Evolutionary conservation across 768 basidiomycete genomes (phyloP).

Genomic region (Podaxis mareebaensis): DNA sequence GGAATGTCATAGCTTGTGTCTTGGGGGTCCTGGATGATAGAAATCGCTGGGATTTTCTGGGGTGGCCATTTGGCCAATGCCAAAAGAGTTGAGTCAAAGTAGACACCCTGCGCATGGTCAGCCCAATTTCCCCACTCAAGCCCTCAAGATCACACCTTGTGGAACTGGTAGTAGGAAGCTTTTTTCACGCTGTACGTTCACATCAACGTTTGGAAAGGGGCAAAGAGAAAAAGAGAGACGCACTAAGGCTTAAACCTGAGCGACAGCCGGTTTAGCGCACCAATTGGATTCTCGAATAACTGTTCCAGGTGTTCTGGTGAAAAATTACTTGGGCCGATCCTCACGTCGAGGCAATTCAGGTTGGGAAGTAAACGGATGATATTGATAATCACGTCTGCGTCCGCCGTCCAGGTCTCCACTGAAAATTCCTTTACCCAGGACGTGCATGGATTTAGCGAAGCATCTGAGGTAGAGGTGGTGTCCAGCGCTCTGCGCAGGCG

Average conservation of each 20-base stretch:
- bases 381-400: slow-evolving; percentile 75
- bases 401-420: slow-evolving; percentile 66
- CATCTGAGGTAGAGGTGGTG: not conserved
- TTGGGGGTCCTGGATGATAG: slow-evolving; percentile 68
- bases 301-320: slow-evolving; percentile 81
- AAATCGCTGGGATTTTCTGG: slow-evolving; percentile 43
- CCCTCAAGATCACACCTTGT: slow-evolving; percentile 46
- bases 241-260: slow-evolving; percentile 86
- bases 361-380: slow-evolving; percentile 58
- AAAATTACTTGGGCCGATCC: slow-evolving; percentile 76
- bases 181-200: slow-evolving; percentile 53
- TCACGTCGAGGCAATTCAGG: slow-evolving; percentile 53
- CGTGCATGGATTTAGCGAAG: slow-evolving; percentile 24
- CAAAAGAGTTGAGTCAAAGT: slow-evolving; percentile 74
- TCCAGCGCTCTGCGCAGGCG: slow-evolving; percentile 43
- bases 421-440: slow-evolving; percentile 49
- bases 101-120: slow-evolving; percentile 57
- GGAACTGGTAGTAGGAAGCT: slow-evolving; percentile 81
- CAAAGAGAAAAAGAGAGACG: slow-evolving; percentile 27
- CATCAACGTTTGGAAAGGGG: slow-evolving; percentile 2
- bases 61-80: slow-evolving; percentile 67
- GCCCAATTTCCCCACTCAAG: not conserved
- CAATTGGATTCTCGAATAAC: slow-evolving; percentile 50
- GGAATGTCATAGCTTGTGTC: slow-evolving; percentile 33
- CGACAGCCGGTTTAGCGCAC: slow-evolving; percentile 50